Conservation (phyloP, 108 stramenopile genomes). For the Discostella stelligeroides region DNA sequence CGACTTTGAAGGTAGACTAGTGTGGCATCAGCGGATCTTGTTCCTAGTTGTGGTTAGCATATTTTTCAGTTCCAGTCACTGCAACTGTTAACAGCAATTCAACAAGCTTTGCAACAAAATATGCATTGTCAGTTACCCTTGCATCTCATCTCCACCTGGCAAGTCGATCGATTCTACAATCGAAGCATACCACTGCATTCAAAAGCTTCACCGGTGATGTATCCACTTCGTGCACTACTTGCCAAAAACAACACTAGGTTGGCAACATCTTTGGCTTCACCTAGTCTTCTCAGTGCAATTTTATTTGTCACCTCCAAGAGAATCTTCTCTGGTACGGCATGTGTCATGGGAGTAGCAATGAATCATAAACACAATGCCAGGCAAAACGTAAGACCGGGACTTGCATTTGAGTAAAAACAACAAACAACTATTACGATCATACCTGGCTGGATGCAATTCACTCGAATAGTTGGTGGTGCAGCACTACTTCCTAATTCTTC, state of each 20-base stretch:
- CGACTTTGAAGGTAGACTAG: background rate
- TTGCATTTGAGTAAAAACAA: background rate
- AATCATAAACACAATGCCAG: slow-evolving; percentile 46
- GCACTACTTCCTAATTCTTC: background rate
- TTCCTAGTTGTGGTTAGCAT: too few species aligned
- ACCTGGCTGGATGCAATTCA: slow-evolving; percentile 75
- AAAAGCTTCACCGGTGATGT: slow-evolving; percentile 73
- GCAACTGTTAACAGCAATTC: too few species aligned
- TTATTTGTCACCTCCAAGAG: slow-evolving; percentile 46
- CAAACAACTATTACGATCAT: background rate
- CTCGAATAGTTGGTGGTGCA: slow-evolving; percentile 50
- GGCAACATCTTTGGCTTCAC: slow-evolving; percentile 67
- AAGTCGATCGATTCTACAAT: too few species aligned
- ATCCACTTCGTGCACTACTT: slow-evolving; percentile 60
- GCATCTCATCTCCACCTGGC: too few species aligned
- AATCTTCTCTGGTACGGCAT: slow-evolving; percentile 62
- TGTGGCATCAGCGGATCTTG: too few species aligned
- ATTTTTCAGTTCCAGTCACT: too few species aligned
- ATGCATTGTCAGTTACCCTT: too few species aligned
- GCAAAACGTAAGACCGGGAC: background rate
- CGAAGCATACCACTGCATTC: slow-evolving; percentile 73
- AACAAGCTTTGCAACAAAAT: too few species aligned
- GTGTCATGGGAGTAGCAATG: slow-evolving; percentile 77
- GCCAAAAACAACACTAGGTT: slow-evolving; percentile 63
- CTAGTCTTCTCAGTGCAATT: slow-evolving; percentile 65